A percentile compares a stretch with the other conserved stretches of the same genome.
Conservation (phyloP, 179 eudicot species). For the Camellia oleifera region DNA sequence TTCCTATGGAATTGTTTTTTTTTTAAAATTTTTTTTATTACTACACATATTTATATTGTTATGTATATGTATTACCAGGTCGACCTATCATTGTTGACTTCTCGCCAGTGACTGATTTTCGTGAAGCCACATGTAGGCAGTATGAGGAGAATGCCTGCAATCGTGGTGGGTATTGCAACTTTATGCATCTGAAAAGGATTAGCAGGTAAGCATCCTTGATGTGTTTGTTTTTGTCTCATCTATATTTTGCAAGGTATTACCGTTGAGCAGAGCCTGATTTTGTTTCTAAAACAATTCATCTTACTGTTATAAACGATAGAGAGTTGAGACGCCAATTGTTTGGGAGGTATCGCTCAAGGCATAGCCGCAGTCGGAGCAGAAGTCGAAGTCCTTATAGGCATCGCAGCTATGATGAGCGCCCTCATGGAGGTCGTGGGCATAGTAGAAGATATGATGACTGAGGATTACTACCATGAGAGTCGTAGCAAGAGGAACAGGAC, state of each 20-base stretch:
- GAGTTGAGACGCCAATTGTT: conserved; percentile 72
- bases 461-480: conserved; percentile 45
- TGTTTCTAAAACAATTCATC: background rate
- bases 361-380: conserved; percentile 28
- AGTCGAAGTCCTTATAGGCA: conserved; percentile 54
- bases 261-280: background rate
- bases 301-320: conserved; percentile 26
- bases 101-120: conserved; percentile 87
- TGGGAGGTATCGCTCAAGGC: conserved; percentile 50
- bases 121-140: conserved; percentile 86
- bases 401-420: conserved; percentile 59
- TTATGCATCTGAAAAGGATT: conserved; percentile 84
- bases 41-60: background rate
- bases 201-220: conserved; percentile 45
- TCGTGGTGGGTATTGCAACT: conserved; percentile 84
- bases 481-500: conserved; percentile 74
- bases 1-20: background rate
- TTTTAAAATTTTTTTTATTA: background rate
- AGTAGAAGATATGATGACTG: conserved; percentile 70
- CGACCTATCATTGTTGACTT: conserved; percentile 86
- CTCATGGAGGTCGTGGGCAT: conserved; percentile 53
- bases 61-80: conserved; percentile 29
- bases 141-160: conserved; percentile 80
- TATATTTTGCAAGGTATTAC: background rate
- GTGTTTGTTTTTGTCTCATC: background rate